Base-by-base conservation (phyloP, 441 rosid species). In the Erodium chrysanthum region DNA sequence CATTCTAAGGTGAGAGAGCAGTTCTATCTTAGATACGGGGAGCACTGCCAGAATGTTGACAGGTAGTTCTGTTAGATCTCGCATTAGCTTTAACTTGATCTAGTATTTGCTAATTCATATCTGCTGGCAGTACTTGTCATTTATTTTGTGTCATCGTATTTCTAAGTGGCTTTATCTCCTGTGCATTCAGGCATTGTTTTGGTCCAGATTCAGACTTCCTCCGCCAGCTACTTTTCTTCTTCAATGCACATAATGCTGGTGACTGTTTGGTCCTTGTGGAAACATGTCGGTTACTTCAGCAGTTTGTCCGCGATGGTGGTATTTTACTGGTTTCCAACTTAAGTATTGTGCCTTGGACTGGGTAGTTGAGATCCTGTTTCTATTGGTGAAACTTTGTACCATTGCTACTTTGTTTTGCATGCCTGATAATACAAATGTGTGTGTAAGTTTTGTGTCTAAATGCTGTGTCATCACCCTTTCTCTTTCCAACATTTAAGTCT, bases 151-250 rank as follows among this genome's bases (percentile, higher is more conserved):
- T 60, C 35, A 50, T 37, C 27, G 7, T 9, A 25, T 66, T 58
- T 75, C 52, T 48, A 18, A 69, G 17, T 42, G 73, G n/a, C 8
- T 70, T 61, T 17, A 64, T 59, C 21, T 37, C 25, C 66, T 78
- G 11, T 81, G 74, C 64, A 48, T 75, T 69, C 91, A 95, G 98
- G 84, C 76, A 73, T 81, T 90, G 86, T 78, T 95, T 95, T 77
- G 91, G 90, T 84, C 88, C 93, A 66, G 83, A 84, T 74, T 95
- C 99, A 46, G 85, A 78, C 68, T 95, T 88, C 80, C 86, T 95
- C 50, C 81, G 82, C 31, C 90, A 86, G 80, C 77, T 90, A 35
- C 81, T 87, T 66, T 95, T 92, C 76, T 88, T 90, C 85, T 84
- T 87, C 73, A 78, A 84, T 78, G 84, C 95, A 29, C 79, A 78